Conservation (phyloP, 441 rosid species). For the Euphorbia schlechtendalii region DNA sequence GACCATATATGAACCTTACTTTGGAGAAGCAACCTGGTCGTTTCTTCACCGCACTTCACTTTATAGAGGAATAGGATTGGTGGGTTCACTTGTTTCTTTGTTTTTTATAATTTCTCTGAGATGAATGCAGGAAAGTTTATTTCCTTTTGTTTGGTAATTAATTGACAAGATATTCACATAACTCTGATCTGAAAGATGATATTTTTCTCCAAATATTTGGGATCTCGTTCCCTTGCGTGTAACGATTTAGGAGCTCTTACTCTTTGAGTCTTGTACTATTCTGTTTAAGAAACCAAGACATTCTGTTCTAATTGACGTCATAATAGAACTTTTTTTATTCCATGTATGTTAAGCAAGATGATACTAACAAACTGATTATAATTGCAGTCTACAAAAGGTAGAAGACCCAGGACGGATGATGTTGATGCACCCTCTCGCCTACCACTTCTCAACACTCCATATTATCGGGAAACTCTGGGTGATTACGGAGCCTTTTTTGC, state of each 20-base stretch:
- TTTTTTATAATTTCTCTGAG: not conserved
- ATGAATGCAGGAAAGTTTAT: too few species aligned
- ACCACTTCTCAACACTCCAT: conserved; percentile 60
- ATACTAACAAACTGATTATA: conserved; percentile 12
- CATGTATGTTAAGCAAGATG: conserved; percentile 16
- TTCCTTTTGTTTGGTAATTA: too few species aligned
- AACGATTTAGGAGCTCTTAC: too few species aligned
- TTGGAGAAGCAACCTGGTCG: conserved; percentile 93
- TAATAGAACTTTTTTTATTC: not conserved
- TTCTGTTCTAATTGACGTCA: too few species aligned
- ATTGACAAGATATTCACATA: too few species aligned
- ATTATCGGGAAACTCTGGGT: conserved; percentile 81
- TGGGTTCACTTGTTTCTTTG: conserved; percentile 31
- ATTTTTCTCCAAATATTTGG: too few species aligned
- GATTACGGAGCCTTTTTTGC: conserved; percentile 92
- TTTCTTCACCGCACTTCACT: conserved; percentile 76
- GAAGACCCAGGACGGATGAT: conserved; percentile 83
- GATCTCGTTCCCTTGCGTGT: too few species aligned
- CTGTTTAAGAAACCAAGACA: too few species aligned
- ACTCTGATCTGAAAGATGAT: too few species aligned
- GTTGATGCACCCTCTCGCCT: conserved; percentile 86
- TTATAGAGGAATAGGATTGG: conserved; percentile 89
- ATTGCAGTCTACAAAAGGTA: conserved; percentile 75
- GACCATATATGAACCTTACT: conserved; percentile 89
- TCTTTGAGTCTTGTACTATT: too few species aligned